Evolutionary conservation across 2,329 filamentous ascomycete genomes (phyloP).

Genomic region (Lachnellula subtilissima): DNA sequence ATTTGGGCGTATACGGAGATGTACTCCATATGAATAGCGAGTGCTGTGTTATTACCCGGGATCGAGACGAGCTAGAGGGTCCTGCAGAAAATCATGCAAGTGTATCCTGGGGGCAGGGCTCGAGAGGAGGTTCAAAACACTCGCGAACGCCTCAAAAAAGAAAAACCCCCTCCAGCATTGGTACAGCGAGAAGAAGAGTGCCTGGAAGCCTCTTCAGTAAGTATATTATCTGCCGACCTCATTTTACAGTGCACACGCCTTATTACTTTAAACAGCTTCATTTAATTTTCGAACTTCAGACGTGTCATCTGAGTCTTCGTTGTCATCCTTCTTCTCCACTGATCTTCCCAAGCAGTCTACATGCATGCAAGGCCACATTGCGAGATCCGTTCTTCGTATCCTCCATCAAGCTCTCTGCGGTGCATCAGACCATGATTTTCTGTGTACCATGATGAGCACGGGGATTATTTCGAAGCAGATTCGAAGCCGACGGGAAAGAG

Average conservation of each 20-base stretch:
- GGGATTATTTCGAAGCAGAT: conserved; percentile 7
- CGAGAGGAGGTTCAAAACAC: neutral
- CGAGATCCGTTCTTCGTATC: neutral
- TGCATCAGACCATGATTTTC: neutral
- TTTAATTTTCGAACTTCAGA: neutral
- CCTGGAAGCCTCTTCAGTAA: too few species aligned
- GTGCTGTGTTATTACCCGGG: conserved; percentile 10
- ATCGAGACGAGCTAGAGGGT: conserved; percentile 4
- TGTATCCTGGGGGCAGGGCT: neutral
- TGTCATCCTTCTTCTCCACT: neutral
- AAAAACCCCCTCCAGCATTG: neutral
- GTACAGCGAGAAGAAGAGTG: neutral
- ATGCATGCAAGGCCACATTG: too few species aligned
- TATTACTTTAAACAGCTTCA: neutral
- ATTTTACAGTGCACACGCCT: neutral
- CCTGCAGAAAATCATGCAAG: conserved; percentile 8
- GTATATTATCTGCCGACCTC: neutral
- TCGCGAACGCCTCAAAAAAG: neutral
- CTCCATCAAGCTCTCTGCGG: neutral
- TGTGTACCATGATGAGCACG: neutral
- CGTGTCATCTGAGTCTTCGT: neutral
- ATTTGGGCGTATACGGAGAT: too few species aligned
- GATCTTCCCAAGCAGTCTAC: neutral
- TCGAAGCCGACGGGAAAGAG: conserved; percentile 4
- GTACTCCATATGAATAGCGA: conserved; percentile 11